Conservation (phyloP, 2,329 filamentous ascomycete genomes). For the Lasiodiplodia theobromae region DNA sequence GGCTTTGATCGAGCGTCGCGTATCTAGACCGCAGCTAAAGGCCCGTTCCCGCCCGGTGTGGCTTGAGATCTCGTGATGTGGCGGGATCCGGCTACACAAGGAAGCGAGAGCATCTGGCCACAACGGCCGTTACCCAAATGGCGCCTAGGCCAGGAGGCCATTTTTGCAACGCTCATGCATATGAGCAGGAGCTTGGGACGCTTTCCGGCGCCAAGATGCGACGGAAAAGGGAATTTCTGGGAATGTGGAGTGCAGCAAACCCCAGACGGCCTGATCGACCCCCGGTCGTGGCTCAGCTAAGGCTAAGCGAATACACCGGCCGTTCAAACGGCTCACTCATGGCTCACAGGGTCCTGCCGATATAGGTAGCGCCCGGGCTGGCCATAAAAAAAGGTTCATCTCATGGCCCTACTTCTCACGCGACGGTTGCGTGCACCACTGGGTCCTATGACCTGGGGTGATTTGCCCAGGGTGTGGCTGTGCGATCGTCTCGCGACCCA, state of each 20-base stretch:
- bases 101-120: slow-evolving; percentile 1
- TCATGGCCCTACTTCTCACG: not conserved
- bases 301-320: not conserved
- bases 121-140: not conserved
- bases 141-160: not conserved
- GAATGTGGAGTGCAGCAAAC: not conserved
- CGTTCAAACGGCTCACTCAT: not conserved
- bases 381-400: not conserved
- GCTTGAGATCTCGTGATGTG: slow-evolving; percentile 1
- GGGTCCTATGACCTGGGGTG: not conserved
- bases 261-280: not conserved
- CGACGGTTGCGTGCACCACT: not conserved
- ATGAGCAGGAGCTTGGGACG: not conserved
- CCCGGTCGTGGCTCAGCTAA: not conserved
- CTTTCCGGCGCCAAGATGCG: not conserved
- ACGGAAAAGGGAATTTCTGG: not conserved
- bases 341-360: not conserved
- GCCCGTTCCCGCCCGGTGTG: not conserved
- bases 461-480: not conserved
- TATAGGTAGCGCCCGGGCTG: not conserved
- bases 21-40: not conserved
- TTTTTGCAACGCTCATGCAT: not conserved
- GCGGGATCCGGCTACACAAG: not conserved
- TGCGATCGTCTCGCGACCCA: not conserved
- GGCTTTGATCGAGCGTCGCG: not conserved